Evolutionary conservation across 225 moss, liverwort and hornwort species (phyloP), one percentile per base, ranked within the genome.

Genomic region (Pleurozium schreberi): DNA sequence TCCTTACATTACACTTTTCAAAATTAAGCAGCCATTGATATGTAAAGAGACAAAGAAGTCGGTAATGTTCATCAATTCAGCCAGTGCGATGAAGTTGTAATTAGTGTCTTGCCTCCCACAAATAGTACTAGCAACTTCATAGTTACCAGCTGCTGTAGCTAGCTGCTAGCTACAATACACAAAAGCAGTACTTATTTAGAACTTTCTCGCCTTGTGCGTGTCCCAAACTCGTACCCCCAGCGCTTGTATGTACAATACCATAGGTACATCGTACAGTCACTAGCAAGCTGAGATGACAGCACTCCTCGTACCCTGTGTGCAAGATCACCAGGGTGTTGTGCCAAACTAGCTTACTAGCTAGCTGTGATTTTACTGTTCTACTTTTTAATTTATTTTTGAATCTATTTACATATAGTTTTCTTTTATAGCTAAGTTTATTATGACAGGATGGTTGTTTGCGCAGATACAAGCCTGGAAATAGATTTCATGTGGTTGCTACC

Each of bases 401-500:
- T 68, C 31, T 55, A 40, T 81, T 40, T 70, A 38, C 53, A 16
- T 45, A 18, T 21, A 34, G 3, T 52, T 26, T 59, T 38, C 53
- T 67, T 68, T 28, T n/a, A 33, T 49, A 53, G 65, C 20, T 53
- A n/a, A 58, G 50, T 85, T 64, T 82, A 59, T 67, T 76, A 66
- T 76, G 84, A 91, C 80, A 76, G 66, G 33, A 63, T 65, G 43
- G 17, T 88, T 84, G 28, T 89, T 71, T 84, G 80, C 87, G 91
- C 68, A 96, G 96, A 89, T 96, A 96, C 90, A 93, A 96, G 82
- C 90, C 94, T 88, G 97, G 97, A 81, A 96, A 95, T 85, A 96
- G 96, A 40, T 97, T 97, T 89, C 95, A 96, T 87, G 95, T 96
- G 68, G 92, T 97, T 69, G 95, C 95, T 83, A 96, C 97, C 50